phyloP scores from a whole-genome alignment of 345 rosid genomes.

The Gossypium ekmanianum region DNA sequence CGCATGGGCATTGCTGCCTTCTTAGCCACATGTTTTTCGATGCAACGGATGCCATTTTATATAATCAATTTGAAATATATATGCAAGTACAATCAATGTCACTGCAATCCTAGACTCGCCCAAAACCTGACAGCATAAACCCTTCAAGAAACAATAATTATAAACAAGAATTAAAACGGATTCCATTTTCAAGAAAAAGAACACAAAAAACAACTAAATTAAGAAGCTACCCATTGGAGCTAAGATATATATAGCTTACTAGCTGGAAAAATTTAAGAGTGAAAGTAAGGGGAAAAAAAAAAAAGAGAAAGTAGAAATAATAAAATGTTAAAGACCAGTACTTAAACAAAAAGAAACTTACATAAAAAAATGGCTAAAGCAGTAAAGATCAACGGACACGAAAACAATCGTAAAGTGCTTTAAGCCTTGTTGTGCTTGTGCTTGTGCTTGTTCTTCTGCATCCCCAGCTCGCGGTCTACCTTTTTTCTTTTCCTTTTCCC shows the following conservation, averaged over 20 bases:
- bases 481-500: background rate
- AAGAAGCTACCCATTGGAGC: background rate
- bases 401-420: background rate
- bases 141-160: slow-evolving; percentile 15
- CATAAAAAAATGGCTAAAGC: background rate
- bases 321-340: background rate
- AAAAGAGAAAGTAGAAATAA: background rate
- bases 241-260: background rate
- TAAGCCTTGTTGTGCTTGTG: background rate
- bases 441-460: background rate
- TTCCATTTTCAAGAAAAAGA: background rate
- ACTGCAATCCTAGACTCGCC: slow-evolving; percentile 15
- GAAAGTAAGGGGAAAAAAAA: background rate
- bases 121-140: slow-evolving; percentile 17
- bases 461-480: background rate
- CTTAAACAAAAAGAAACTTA: background rate
- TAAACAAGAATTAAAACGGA: background rate
- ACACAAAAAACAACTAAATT: background rate
- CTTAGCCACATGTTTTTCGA: slow-evolving; percentile 33
- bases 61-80: slow-evolving; percentile 4
- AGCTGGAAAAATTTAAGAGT: background rate
- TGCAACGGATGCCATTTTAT: slow-evolving; percentile 16
- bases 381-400: background rate
- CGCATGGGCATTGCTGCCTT: slow-evolving; percentile 44
- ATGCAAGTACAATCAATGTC: background rate